A percentile compares a stretch with the other conserved stretches of the same genome.
Conservation (phyloP, 2,329 filamentous ascomycete genomes). For the Curvularia spicifera region DNA sequence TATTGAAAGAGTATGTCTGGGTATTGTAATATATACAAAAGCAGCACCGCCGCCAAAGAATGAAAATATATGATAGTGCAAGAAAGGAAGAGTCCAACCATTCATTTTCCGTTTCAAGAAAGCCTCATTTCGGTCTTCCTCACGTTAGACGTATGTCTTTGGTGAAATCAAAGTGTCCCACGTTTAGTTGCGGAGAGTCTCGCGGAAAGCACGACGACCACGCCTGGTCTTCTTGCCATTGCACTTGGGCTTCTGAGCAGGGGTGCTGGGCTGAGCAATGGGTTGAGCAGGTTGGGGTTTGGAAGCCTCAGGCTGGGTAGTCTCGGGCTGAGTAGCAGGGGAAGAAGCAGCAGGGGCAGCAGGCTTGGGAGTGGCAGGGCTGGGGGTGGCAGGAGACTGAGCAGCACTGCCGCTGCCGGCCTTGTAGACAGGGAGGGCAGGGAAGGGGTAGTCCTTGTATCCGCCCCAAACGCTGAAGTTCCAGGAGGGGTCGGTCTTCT, state of each 20-base stretch:
- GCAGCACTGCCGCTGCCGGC: constrained; percentile 11
- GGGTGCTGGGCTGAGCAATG: background rate
- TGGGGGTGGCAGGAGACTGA: background rate
- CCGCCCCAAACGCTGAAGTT: constrained; percentile 29
- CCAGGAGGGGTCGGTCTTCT: constrained; percentile 31
- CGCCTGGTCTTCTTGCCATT: constrained; percentile 8
- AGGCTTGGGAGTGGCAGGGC: background rate
- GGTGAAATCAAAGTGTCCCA: background rate
- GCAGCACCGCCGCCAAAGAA: constrained; percentile 11
- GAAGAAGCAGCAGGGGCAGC: background rate
- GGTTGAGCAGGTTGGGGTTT: background rate
- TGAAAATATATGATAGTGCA: background rate
- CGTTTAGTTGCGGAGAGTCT: constrained; percentile 7
- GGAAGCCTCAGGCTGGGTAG: background rate
- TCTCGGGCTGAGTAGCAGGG: background rate
- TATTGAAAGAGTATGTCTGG: background rate
- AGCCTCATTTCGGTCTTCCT: background rate
- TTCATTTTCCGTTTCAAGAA: background rate
- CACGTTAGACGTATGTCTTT: background rate
- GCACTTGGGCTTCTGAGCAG: constrained; percentile 5
- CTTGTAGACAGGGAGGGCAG: constrained; percentile 26
- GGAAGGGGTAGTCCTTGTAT: constrained; percentile 30
- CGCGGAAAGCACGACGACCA: constrained; percentile 13
- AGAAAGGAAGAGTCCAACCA: background rate
- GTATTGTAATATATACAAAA: constrained; percentile 6